Evolutionary conservation across 208 protist genomes (phyloP).

Genomic region (Acanthamoeba culbertsoni): DNA sequence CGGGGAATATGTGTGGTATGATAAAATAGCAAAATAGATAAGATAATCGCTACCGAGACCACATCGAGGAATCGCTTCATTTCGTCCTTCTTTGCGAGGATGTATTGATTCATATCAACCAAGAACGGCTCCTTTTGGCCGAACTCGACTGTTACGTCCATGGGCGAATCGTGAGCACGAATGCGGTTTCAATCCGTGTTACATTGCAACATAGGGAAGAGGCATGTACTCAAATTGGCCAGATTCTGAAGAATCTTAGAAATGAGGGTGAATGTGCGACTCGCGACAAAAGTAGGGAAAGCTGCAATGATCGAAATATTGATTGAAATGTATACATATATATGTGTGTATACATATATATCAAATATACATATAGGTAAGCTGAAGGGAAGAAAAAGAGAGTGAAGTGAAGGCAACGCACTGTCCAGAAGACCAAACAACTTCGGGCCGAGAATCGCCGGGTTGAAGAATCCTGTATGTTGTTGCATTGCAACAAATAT

Average conservation of each 20-base stretch:
- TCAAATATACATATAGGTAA: not conserved
- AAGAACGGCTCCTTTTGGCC: slow-evolving; percentile 27
- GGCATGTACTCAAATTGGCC: not conserved
- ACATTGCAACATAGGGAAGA: not conserved
- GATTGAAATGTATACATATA: no score
- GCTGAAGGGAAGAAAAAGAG: not conserved
- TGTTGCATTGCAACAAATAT: no score
- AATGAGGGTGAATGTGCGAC: slow-evolving; percentile 24
- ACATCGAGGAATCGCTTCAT: slow-evolving; percentile 35
- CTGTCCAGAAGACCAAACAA: not conserved
- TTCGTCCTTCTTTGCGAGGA: not conserved
- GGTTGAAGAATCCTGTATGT: not conserved
- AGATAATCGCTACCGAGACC: not conserved
- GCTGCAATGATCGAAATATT: no score
- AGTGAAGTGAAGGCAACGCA: not conserved
- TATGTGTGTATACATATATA: not conserved
- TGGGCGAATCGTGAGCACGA: not conserved
- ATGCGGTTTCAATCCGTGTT: not conserved
- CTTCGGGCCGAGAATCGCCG: not conserved
- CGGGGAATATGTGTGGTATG: no score
- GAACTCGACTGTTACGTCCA: not conserved
- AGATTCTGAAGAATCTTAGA: slow-evolving; percentile 36
- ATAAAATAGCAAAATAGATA: no score
- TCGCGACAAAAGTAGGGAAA: not conserved
- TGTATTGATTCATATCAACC: not conserved